Base-by-base conservation (phyloP, 495 filamentous ascomycete genomes). In the Lepraria neglecta region DNA sequence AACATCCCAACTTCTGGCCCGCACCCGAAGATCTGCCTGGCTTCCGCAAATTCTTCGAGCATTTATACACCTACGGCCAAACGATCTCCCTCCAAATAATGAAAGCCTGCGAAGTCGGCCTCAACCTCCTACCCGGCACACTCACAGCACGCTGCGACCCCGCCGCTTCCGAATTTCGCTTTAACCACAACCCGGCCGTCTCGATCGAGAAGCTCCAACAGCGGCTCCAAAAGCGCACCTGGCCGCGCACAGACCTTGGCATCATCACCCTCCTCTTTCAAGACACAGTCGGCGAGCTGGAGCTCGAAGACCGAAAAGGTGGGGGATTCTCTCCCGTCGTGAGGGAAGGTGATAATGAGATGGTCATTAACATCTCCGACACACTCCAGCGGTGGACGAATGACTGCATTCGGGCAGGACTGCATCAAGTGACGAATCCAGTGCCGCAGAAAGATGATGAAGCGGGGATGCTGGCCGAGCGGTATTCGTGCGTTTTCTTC, bases 191-290 rank as follows among this genome's bases (percentile, higher is more conserved):
- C 64, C 76, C 76, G 0, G 44, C 65, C 3, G 59, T 72, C 0
- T 56, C 59, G 1, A 64, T 60, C 28, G 61, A 62, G 76, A 3
- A 59, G 55, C 1, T 63, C 67, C 43, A 67, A 6, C 24, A 45
- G 3, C 71, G 9, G 58, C 51, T 0, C 61, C 65, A 0, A 66
- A 68, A 7, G 3, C 73, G 77, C 4, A 72, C 73, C 46, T 64
- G 71, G 17, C 68, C 74, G 17, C 78, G 80, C 61, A 74, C 74
- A 0, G 78, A 81, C 51, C 77, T 76, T 45, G 76, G 74, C 2
- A 74, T 72, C 0, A 65, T 80, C 56, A 80, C 77, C 0, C 70
- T 81, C 58, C 69, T 80, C 2, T 78, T 80, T 64, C 77, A 80
- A 58, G 78, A 81, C 59, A 63, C 61, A 0, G 67, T 69, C 0